Evolutionary conservation across 1,284 basidiomycete species (phyloP), one percentile per base, ranked within the genome.

Genomic region (Moniliella sp.): DNA sequence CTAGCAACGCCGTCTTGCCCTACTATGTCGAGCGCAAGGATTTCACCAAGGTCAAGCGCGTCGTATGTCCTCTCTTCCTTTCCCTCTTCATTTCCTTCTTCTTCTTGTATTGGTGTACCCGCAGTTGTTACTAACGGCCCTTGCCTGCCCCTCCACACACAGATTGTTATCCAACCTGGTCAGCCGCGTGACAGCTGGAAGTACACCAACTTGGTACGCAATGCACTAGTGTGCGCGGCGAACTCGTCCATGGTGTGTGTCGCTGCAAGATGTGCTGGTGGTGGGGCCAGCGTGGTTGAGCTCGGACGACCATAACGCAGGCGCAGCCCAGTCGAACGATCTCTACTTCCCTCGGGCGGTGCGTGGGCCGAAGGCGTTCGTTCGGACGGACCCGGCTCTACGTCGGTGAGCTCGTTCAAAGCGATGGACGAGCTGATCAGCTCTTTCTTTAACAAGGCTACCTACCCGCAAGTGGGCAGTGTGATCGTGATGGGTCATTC

Each of bases 401-500:
- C 23, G 1, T 25, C 5, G 3, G 18, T 31, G 4, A 16, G 44
- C 3, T 43, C 39, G 2, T 56, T 48, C 25, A 34, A 45, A 5
- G 49, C 40, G 5, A 28, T 56, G 15, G 55, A 58, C 36, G 35
- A 30, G 9, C 30, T 57, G 13, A 34, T 46, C 25, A 38, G 39
- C 27, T 45, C 42, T n/a, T 52, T 46, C 31, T 36, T 49, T 18
- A 43, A 56, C 44, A 39, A 41, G 35, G 35, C 32, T 12, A 37
- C 37, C 8, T 58, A 47, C 32, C 53, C 55, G 18, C 39, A 38
- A 25, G 9, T 58, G 3, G 39, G 43, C 27, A 40, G 43, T 17
- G 38, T 57, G 15, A 39, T 46, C 23, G 31, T 58, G 13, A 50
- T 38, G 1, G 55, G 55, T 2, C 55, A 58, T 30, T 50, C 47